These are phyloP conservation scores for Kwoniella sp. DNA, from an alignment of 768 basidiomycete species.

Conservation along the genomic window DNA sequence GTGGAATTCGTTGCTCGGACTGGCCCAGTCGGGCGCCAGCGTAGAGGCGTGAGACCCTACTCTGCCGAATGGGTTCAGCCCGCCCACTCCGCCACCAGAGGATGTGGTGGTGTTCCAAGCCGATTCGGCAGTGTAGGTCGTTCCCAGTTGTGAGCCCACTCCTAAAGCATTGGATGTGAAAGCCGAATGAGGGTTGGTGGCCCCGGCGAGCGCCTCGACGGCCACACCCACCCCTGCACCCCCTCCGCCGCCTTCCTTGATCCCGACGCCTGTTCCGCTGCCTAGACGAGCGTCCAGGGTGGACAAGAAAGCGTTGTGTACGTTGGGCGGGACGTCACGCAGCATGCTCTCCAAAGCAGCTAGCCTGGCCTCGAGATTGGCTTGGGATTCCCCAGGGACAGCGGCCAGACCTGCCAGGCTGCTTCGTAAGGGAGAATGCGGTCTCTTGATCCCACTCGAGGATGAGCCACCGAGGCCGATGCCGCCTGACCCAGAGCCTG, in stretches of 20 bases:
- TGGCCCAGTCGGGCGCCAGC: too few relatives aligned
- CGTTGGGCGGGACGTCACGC: constrained; percentile 49
- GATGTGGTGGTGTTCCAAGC: too few relatives aligned
- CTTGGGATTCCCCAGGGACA: constrained; percentile 3
- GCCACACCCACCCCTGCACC: constrained; percentile 37
- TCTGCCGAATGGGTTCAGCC: too few relatives aligned
- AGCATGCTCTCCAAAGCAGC: constrained; percentile 50
- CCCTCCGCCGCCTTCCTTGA: constrained; percentile 34
- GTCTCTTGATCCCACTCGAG: constrained; percentile 20
- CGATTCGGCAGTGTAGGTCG: too few relatives aligned
- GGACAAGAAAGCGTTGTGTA: constrained; percentile 49
- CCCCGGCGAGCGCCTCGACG: constrained; percentile 25
- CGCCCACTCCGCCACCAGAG: too few relatives aligned
- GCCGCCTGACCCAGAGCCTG: background rate
- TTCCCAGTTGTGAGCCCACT: background rate
- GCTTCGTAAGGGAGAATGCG: constrained; percentile 14
- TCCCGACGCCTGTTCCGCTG: constrained; percentile 35
- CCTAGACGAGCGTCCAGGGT: constrained; percentile 46
- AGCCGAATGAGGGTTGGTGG: background rate
- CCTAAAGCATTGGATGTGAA: background rate
- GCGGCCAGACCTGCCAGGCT: background rate
- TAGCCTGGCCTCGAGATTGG: constrained; percentile 46
- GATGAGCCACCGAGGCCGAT: background rate
- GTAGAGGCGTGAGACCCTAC: too few relatives aligned
- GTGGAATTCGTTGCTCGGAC: background rate